Base-by-base conservation (phyloP, 2,329 filamentous ascomycete genomes). In the Trichoderma sp. region DNA sequence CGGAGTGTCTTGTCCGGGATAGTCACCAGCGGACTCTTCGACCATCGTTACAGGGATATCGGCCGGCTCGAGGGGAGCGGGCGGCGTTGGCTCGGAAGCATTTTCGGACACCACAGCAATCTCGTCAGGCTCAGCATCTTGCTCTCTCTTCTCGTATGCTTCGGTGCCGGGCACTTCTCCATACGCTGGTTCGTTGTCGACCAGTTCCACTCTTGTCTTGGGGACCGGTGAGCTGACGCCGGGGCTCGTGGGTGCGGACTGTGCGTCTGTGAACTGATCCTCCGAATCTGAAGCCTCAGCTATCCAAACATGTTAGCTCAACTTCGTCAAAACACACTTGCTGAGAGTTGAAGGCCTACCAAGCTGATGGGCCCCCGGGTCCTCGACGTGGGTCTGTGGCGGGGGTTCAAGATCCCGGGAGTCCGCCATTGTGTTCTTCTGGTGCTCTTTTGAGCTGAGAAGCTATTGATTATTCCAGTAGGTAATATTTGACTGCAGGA, bases 191-290 rank as follows among this genome's bases (percentile, higher is more conserved):
- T 76, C 75, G 73, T 87, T 82, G 75, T 87, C 85, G 69, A 89
- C 82, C 79, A 84, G 87, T 75, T 89, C 87, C 40, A 89, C 83
- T 66, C 86, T 80, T 29, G 86, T 88, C 71, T 81, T 84, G n/a
- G 87, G 88, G 66, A 89, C 84, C 24, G 87, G 85, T 16, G 86
- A 86, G 71, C 76, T 78, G 52, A 78, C 75, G 6, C 78, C 79
- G 10, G 80, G 82, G 76, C 79, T 86, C 73, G 74, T 79, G 69
- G 76, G 82, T 68, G 79, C 84, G 40, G 88, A 89, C 67, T 86
- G 86, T 40, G 89, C 89, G 76, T 91, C 89, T 62, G 87, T 90
- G 78, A 90, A 91, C 79, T 91, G 89, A 73, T 91, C 89, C 57
- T 91, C 89, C 33, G 88, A 90, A 71, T 91, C 89, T 60, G 88